Conservation (phyloP, 2,329 filamentous ascomycete genomes). For the Trichoderma breve region DNA sequence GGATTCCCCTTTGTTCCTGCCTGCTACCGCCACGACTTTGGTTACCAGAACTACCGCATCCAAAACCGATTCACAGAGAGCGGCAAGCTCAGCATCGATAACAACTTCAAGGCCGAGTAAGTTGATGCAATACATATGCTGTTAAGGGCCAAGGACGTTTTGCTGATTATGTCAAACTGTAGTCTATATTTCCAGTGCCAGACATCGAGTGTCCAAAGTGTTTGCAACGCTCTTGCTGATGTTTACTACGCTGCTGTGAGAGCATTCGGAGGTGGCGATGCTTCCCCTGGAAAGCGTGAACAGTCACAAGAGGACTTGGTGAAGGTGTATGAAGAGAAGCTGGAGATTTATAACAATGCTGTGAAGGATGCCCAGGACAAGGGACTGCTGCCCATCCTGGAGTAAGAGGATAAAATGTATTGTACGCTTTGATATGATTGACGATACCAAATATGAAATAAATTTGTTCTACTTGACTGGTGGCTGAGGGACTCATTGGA, state of each 20-base stretch:
- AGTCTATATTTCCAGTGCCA: constrained; percentile 41
- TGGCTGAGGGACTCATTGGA: too few relatives aligned
- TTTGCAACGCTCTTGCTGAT: constrained; percentile 38
- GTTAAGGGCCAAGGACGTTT: too few relatives aligned
- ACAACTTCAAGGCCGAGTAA: constrained; percentile 48
- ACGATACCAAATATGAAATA: neutral
- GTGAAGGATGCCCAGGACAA: constrained; percentile 36
- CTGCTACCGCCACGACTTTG: constrained; percentile 57
- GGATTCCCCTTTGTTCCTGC: constrained; percentile 44
- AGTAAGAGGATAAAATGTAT: neutral
- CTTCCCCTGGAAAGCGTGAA: constrained; percentile 31
- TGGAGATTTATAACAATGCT: constrained; percentile 36
- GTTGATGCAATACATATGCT: constrained; percentile 14
- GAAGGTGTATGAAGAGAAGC: constrained; percentile 35
- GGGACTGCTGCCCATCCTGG: constrained; percentile 25
- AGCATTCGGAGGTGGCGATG: constrained; percentile 36
- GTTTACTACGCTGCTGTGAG: constrained; percentile 42
- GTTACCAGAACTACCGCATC: constrained; percentile 51
- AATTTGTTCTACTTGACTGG: neutral
- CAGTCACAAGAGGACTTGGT: constrained; percentile 28
- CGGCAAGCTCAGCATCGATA: constrained; percentile 46
- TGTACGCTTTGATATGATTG: neutral
- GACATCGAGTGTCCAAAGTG: constrained; percentile 18
- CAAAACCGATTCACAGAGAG: constrained; percentile 47
- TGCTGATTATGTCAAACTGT: constrained; percentile 1